Evolutionary conservation across 345 rosid species (phyloP).

Genomic region (Combretum micranthum): DNA sequence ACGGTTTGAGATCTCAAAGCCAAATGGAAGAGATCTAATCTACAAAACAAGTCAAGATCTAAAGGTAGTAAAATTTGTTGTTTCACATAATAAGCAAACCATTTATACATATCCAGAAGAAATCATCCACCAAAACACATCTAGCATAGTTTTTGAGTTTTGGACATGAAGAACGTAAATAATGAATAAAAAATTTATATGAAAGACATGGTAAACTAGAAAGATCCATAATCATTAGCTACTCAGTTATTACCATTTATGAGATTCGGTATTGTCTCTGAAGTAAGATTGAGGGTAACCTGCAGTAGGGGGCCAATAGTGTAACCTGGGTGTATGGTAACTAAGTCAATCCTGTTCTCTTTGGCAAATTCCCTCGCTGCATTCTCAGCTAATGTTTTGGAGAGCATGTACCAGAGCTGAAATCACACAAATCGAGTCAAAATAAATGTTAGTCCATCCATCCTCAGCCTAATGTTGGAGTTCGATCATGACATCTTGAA

Average conservation of each 20-base stretch:
- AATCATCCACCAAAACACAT: no score
- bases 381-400: conserved; percentile 12
- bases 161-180: no score
- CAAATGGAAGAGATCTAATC: no score
- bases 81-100: no score
- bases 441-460: neutral
- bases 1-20: no score
- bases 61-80: no score
- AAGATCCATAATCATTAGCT: no score
- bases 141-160: no score
- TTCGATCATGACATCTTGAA: neutral
- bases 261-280: neutral
- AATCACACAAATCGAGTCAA: neutral
- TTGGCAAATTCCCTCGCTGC: conserved; percentile 9
- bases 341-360: conserved; percentile 11
- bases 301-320: conserved; percentile 12
- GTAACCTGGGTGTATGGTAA: conserved; percentile 7
- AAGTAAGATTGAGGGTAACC: conserved; percentile 6
- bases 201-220: no score
- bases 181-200: no score
- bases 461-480: neutral
- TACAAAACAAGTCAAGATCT: no score
- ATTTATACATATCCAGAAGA: no score
- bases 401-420: conserved; percentile 13
- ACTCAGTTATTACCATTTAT: conserved; percentile 2